Base-by-base conservation (phyloP, 2,329 filamentous ascomycete genomes). In the Cercospora beticola region DNA sequence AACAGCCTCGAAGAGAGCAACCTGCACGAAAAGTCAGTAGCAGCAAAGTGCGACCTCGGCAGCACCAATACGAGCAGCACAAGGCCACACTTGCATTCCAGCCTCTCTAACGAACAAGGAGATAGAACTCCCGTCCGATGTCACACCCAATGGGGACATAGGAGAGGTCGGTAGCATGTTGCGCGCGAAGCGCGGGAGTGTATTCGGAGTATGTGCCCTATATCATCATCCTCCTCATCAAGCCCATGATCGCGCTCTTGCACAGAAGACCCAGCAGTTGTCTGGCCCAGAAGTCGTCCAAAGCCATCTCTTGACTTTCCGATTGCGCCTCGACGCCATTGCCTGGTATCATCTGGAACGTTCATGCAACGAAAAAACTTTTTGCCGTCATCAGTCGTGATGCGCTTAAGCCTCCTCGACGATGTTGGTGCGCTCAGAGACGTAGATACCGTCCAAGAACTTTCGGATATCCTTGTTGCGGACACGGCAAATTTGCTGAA, bases 381-480 rank as follows among this genome's bases (percentile, higher is more conserved):
- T 59, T 64, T 65, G 1, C 12, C 36, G n/a, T 46, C 52, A 58
- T 59, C 62, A 9, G 10, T 8, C 6, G 26, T 21, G 49, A 23
- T 43, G 30, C 21, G 56, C 56, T 26, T 59, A 65, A 31, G 52
- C 52, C 33, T 59, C 56, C 28, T 65, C 62, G 62, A 68, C 87
- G 80, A 99, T 90, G 90, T 98, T 97, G 85, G 92, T 91, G 88
- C 93, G 92, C 92, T 99, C 95, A 82, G 94, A 97, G 81, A 99
- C 95, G 88, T 99, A 99, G 84, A 99, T 89, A 90, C 95, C 95
- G 87, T 99, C 96, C 89, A 99, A 90, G 92, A 99, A 99, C 92
- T 97, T 97, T 87, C 96, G 93, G 88, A 99, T 99, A 97, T 99
- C 95, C 93, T 99, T 99, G 92, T 99, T 99, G 85, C 93, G 90